Evolutionary conservation across 2,329 filamentous ascomycete genomes (phyloP).

Genomic region (Aspergillus ruber): DNA sequence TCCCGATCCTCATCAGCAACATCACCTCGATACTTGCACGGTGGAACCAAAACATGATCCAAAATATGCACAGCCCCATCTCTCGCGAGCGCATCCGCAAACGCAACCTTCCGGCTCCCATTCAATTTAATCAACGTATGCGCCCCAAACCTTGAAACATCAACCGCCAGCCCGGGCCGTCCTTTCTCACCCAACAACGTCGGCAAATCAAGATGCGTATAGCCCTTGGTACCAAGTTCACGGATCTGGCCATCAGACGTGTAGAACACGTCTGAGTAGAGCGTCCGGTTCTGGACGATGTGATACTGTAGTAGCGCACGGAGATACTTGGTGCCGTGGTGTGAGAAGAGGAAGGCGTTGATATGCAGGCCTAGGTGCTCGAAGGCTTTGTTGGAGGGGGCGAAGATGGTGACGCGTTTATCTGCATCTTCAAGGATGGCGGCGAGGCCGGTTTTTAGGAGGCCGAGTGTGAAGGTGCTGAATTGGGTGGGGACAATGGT

Average conservation of each 20-base stretch:
- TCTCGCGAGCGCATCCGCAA: slow-evolving; percentile 64
- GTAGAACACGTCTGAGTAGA: slow-evolving; percentile 68
- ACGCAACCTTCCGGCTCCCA: slow-evolving; percentile 58
- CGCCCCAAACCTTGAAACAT: slow-evolving; percentile 62
- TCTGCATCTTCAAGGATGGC: slow-evolving; percentile 49
- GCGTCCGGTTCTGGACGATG: slow-evolving; percentile 63
- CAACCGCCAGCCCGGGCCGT: slow-evolving; percentile 58
- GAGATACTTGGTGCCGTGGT: slow-evolving; percentile 66
- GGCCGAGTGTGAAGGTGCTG: slow-evolving; percentile 69
- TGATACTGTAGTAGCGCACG: slow-evolving; percentile 74
- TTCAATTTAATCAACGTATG: slow-evolving; percentile 70
- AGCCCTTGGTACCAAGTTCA: slow-evolving; percentile 33
- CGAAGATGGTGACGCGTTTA: slow-evolving; percentile 71
- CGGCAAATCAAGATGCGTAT: slow-evolving; percentile 52
- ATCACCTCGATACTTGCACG: slow-evolving; percentile 42
- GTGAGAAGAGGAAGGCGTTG: slow-evolving; percentile 82
- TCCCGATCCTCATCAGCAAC: slow-evolving; percentile 3
- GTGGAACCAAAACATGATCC: slow-evolving; percentile 67
- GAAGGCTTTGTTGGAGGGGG: slow-evolving; percentile 77
- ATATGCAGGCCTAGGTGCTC: slow-evolving; percentile 61
- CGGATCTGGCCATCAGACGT: slow-evolving; percentile 48
- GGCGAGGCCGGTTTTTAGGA: slow-evolving; percentile 66
- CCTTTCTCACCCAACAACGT: slow-evolving; percentile 57
- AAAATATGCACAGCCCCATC: slow-evolving; percentile 82
- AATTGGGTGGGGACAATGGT: slow-evolving; percentile 62